Evolutionary conservation across 768 basidiomycete species (phyloP), one percentile per base, ranked within the genome.

Genomic region (Calocybe indica): DNA sequence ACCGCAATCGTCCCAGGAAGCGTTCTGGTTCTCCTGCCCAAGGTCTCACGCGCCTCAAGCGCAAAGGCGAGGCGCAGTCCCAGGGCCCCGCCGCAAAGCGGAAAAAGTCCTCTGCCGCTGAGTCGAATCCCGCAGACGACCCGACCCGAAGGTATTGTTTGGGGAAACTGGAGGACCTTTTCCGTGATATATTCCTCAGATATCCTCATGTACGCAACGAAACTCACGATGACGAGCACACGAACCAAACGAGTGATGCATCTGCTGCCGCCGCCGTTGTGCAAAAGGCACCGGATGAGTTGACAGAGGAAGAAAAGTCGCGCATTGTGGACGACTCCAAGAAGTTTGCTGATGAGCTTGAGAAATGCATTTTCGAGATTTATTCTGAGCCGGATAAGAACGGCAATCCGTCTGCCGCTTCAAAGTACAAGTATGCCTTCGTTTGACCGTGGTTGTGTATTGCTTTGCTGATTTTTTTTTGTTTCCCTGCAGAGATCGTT

Each of bases 81-180:
- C 3, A 61, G 69, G 37, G 62, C 70, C 7, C 71, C 70, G 6
- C 56, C 73, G 12, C 59, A 10, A 82, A 82, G 59, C 71, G 75
- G 57, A 76, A 71, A 54, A 71, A 72, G 30, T 65, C 70, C 30
- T 62, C 62, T 35, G 66, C 68, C 9, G 22, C 22, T 4, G 22
- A 22, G 1, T 29, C 64, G 14, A 55, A 58, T n/a, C 64, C 71
- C 1, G 62, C 68, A 5, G 83, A 83, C n/a, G 89, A 92, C 56
- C 80, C 86, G 7, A 74, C 79, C 0, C 75, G 90, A 52, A 89
- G 83, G 60, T 92, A 90, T 55, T 92, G 90, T 62, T 70, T 88
- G 42, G 75, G 76, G 10, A 90, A 90, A 64, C 65, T 91, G 55
- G 77, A 81, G 55, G 84, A 86, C 41, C 67, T 90, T 51, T 79